Evolutionary conservation across 495 filamentous ascomycete genomes (phyloP), one percentile per base, ranked within the genome.

Genomic region (Aspergillus carlsbadensis): DNA sequence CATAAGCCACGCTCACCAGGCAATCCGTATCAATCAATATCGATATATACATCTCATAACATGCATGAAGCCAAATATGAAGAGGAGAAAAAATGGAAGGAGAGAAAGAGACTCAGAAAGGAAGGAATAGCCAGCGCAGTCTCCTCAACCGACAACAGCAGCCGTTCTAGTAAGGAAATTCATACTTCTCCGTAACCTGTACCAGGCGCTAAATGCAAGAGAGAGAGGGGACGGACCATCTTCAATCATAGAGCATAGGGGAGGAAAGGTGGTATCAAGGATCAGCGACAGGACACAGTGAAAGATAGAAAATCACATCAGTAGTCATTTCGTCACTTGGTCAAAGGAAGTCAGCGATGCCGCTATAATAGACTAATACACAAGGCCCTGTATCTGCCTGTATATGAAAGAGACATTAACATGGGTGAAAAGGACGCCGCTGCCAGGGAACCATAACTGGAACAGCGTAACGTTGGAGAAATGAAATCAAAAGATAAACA

Each of bases 381-480:
- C 64, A 63, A 66, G 60, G 60, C 58, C 58, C 35, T 63, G 52
- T 52, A 57, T 56, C 46, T 56, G 60, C 64, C 60, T 50, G 59
- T 61, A 57, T 59, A 17, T 49, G 60, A 57, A 61, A 55, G 26
- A 54, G 56, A 66, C 48, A 66, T 67, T 61, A 69, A 63, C 57
- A 58, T 53, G 56, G 44, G 59, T 54, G 63, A 57, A 60, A 55
- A 62, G 64, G 48, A 61, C 56, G 65, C 60, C 63, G 60, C 62
- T 65, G 60, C 71, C 71, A 76, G 70, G 50, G 52, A 64, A 49
- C 73, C 73, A 64, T 76, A 58, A 74, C 72, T 76, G 73, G 69
- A 65, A 59, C 65, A 61, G 64, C 61, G 55, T 61, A 54, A 54
- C 54, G 54, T 58, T 48, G 52, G 34, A 53, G 56, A 53, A 55